Percentiles rank a stretch among this genome's conserved stretches.
phyloP scores from a whole-genome alignment of 305 asterid species.

The Solanum hybrid region DNA sequence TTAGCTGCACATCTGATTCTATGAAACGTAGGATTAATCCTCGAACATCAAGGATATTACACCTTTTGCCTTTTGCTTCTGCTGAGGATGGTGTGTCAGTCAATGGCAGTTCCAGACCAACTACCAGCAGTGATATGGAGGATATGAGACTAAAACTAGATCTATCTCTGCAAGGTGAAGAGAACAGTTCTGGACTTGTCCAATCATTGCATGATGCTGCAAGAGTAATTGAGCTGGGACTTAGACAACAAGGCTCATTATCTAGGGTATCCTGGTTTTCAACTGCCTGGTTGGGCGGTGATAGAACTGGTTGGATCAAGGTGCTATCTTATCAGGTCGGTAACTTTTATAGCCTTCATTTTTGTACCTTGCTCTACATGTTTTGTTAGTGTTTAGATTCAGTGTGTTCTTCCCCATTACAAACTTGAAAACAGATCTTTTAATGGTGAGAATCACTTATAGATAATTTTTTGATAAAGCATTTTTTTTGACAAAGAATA shows the following conservation, averaged over 20 bases:
- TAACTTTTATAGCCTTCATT: neutral
- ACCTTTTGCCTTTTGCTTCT: constrained; percentile 55
- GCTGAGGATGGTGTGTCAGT: constrained; percentile 85
- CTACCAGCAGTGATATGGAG: constrained; percentile 43
- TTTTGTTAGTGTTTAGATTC: neutral
- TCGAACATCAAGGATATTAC: constrained; percentile 31
- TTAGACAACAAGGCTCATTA: constrained; percentile 52
- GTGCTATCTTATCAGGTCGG: constrained; percentile 87
- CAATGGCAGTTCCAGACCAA: constrained; percentile 57
- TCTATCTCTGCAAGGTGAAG: constrained; percentile 74
- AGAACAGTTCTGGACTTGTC: constrained; percentile 56
- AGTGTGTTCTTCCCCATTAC: neutral
- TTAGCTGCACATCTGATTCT: constrained; percentile 25
- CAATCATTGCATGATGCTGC: constrained; percentile 95
- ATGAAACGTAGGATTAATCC: constrained; percentile 25
- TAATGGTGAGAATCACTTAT: neutral
- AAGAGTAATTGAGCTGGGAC: constrained; percentile 78
- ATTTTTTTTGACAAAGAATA: no score
- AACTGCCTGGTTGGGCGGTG: constrained; percentile 86
- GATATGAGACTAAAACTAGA: constrained; percentile 57
- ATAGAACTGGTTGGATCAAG: constrained; percentile 77
- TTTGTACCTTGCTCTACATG: constrained; percentile 5
- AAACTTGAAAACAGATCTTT: neutral
- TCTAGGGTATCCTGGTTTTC: constrained; percentile 84
- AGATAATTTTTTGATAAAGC: no score